Base-by-base conservation (phyloP, 2,329 filamentous ascomycete species). In the Claviceps sp. region DNA sequence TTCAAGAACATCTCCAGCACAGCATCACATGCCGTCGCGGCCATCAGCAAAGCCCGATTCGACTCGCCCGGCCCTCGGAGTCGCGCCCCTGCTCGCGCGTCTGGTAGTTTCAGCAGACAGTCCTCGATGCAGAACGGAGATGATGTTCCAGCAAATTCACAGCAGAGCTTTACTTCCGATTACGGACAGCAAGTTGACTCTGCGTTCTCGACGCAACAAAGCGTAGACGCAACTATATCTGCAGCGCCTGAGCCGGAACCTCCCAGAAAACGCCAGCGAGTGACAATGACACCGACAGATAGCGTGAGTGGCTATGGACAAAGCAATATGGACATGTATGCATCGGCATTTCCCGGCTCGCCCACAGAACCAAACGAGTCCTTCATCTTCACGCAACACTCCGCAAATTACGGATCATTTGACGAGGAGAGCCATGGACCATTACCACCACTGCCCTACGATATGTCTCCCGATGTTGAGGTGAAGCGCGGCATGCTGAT, bases 1-100 rank as follows among this genome's bases (percentile, higher is more conserved):
- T 97, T 98, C 73, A 90, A 90, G 64, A 96, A 94, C 63, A 97
- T 98, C 57, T 97, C 91, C 4, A 86, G 82, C 57, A 95, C 89
- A 1, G 90, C 93, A 1, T 93, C 88, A 4, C 91, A 89, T 61
- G 93, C 93, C 30, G 87, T 98, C 52, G 90, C 89, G 55, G 91
- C 93, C 54, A 94, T 98, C 67, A 96, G 88, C 77, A 96, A 97
- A 71, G 91, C 93, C 16, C 81, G 91, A 13, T 85, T 96, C 60
- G 90, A 96, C 65, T 95, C 90, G 2, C 89, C 90, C 1, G 84
- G 78, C 7, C 85, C 85, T 4, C 75, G 86, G 54, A 74, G 71
- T 52, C 77, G 79, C 36, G 81, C 82, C 8, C 80, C 80, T 2
- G 77, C 82, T 24, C 76, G 83, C 43, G 79, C 85, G 0, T 77